Evolutionary conservation across 345 rosid species (phyloP), one percentile per base, ranked within the genome.

Genomic region (Syzygium oleosum): DNA sequence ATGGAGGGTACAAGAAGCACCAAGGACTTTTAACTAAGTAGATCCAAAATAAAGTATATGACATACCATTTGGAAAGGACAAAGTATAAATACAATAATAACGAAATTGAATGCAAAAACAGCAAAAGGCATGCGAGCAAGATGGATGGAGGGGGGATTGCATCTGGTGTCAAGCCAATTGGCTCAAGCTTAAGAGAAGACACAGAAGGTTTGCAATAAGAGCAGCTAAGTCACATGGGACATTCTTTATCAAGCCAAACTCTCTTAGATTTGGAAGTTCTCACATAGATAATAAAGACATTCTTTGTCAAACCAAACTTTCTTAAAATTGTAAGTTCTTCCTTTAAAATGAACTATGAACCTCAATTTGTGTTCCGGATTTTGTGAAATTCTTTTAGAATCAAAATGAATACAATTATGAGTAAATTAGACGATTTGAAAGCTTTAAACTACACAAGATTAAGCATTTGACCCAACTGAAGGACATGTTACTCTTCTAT

Each of bases 201-300:
- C 43, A 65, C 79, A 65, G 10, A 11, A 31, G 10, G 79, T 7
- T 31, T 65, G 38, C 43, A 65, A 65, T 31, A 15, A 31, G 79
- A 9, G 79, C 43, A 31, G 79, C 43, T 31, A 65, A 38, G 43
- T 7, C 12, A 31, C 23, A 65, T 31, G 23, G 43, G 12, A 31
- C 79, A 68, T 31, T 9, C 23, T 31, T 68, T 68, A 43, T 31
- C 79, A 68, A 68, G 29, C 38, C 77, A 63, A 63, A 0, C 77
- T 63, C 14, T n/a, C 0, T 0, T 63, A 63, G 34, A 29, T 0
- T 13, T 63, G 77, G 34, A 63, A 73, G 63, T 55, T 86, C 53
- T 63, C 77, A 29, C 0, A 29, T 14, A 15, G 41, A 63, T 63
- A n/a, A 29, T 19, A 14, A 6, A 7, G 41, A 0, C 0, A 63